Evolutionary conservation across 768 basidiomycete species (phyloP), one percentile per base, ranked within the genome.

Genomic region (Pilatotrama ljubarskyi): DNA sequence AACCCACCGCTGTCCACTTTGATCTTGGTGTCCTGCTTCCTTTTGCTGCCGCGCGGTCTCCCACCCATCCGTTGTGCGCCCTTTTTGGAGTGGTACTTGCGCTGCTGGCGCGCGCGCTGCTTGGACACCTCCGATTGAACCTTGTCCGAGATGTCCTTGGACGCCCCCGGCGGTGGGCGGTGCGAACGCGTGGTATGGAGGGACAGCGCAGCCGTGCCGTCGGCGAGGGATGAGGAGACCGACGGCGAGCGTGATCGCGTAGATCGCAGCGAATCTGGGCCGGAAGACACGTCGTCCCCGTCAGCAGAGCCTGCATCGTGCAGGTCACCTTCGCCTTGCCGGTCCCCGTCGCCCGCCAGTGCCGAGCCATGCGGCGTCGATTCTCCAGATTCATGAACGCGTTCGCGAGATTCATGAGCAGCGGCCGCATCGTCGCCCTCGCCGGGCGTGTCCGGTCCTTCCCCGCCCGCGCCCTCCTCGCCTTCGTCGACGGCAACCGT

Each of bases 51-150:
- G 64, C 86, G 85, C 22, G 85, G 77, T 38, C 91, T 78, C 24
- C 90, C 90, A 14, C 77, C 79, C 26, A 80, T 83, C 55, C 84
- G 78, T 54, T 83, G 81, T 3, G 79, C 79, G 7, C 82, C 80
- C 62, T 86, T 83, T 73, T 87, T 91, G 0, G 90, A 85, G 75
- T 95, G 93, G 70, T 90, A 83, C 70, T 91, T 91, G 58, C 82
- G 80, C 68, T 89, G 81, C 66, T 90, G 81, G 58, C 82, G 82
- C 18, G 82, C 79, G 3, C 84, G 85, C 50, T 74, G 68, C 68
- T 84, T 86, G 2, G 78, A 73, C 18, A 91, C 74, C 65, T 93
- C 85, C 11, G 79, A 75, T 4, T 84, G 76, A 18, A 93, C 88
- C 49, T 82, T 83, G 22, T 80, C 77, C 61, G 82, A 82, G 48